Evolutionary conservation across 1,139 yeast genomes (phyloP).

Genomic region (Pichia kudriavzevii): DNA sequence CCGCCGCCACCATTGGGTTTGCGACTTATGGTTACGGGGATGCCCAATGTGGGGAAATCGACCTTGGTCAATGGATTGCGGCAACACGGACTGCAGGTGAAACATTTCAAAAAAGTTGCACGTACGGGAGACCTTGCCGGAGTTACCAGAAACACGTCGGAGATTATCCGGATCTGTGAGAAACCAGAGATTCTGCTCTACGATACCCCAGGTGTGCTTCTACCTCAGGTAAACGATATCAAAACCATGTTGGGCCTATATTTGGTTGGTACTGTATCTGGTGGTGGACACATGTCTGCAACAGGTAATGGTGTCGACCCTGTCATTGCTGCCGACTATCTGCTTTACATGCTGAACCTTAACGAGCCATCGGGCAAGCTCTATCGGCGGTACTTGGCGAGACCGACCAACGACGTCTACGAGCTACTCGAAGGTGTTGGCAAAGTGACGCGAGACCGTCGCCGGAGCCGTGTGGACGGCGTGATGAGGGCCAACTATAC

Average conservation of each 20-base stretch:
- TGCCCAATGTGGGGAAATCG: slow-evolving; percentile 99
- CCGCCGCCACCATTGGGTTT: slow-evolving; percentile 82
- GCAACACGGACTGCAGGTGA: slow-evolving; percentile 37
- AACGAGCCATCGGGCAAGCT: slow-evolving; percentile 43
- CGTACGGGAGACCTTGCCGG: slow-evolving; percentile 87
- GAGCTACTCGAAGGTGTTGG: slow-evolving; percentile 54
- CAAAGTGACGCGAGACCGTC: slow-evolving; percentile 29
- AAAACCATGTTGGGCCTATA: slow-evolving; percentile 73
- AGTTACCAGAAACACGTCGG: slow-evolving; percentile 75
- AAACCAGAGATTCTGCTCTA: slow-evolving; percentile 66
- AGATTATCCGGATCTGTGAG: slow-evolving; percentile 55
- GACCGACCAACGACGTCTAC: slow-evolving; percentile 71
- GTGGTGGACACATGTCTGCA: too few relatives aligned
- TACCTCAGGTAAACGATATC: slow-evolving; percentile 62
- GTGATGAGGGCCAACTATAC: slow-evolving; percentile 21
- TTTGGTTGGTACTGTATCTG: slow-evolving; percentile 72
- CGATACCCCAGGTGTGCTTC: slow-evolving; percentile 90
- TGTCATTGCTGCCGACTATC: slow-evolving; percentile 77
- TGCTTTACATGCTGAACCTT: slow-evolving; percentile 65
- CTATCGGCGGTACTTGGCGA: slow-evolving; percentile 41
- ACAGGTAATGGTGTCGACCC: slow-evolving; percentile 69
- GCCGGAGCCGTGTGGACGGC: slow-evolving; percentile 28
- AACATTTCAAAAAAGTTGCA: slow-evolving; percentile 51
- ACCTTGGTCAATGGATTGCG: slow-evolving; percentile 68
- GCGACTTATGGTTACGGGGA: slow-evolving; percentile 72